Percentiles rank a stretch among this genome's conserved stretches.
These are phyloP conservation scores for Dendrocalamus latiflorus DNA, from an alignment of 202 grass and related monocot genomes.

Conservation along the genomic window DNA sequence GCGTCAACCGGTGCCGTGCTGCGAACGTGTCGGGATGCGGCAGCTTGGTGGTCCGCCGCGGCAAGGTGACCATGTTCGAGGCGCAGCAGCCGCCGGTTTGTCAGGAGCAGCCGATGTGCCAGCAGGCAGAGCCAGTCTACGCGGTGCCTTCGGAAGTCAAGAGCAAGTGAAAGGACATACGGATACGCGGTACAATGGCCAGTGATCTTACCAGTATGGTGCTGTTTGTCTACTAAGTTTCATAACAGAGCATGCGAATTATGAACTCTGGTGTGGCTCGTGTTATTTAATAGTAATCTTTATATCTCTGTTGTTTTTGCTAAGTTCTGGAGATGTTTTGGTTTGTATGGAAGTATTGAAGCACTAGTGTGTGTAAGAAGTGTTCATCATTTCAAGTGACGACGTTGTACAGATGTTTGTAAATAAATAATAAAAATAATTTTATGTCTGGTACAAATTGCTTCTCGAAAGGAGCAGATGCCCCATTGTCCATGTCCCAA, in stretches of 20 bases:
- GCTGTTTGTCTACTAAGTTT: background rate
- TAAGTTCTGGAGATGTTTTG: background rate
- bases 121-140: conserved; percentile 1
- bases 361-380: background rate
- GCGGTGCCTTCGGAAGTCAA: conserved; percentile 7
- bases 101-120: background rate
- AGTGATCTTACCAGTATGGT: background rate
- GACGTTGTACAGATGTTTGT: no score
- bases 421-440: no score
- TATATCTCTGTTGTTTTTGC: background rate
- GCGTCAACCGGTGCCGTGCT: conserved; percentile 39
- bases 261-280: background rate
- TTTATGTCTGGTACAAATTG: no score
- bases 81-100: background rate
- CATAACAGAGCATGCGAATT: background rate
- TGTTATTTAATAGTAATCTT: no score
- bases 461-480: no score
- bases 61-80: conserved; percentile 41
- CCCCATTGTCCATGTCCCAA: no score
- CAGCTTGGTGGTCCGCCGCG: conserved; percentile 32
- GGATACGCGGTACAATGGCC: background rate
- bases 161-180: background rate
- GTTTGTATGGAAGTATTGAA: background rate
- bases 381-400: no score
- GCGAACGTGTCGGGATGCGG: conserved; percentile 41